Percentiles rank a stretch among this genome's conserved stretches.
Evolutionary conservation across 2,329 filamentous ascomycete species (phyloP).

Genomic region (Pseudopyrenochaeta lycopersici): DNA sequence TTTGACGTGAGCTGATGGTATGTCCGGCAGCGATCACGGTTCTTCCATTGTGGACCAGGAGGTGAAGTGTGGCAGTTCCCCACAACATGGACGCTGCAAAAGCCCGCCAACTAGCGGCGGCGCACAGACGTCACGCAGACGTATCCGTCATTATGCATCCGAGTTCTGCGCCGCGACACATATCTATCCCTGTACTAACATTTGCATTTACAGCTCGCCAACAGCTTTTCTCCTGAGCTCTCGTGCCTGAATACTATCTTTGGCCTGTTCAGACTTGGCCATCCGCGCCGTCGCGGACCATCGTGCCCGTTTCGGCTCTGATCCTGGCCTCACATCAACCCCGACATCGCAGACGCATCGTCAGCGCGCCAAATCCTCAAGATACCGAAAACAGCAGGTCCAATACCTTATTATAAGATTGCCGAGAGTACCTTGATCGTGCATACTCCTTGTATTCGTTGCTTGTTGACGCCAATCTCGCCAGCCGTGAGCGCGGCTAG

Average conservation of each 20-base stretch:
- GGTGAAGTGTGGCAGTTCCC: slow-evolving; percentile 5
- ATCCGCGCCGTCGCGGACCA: slow-evolving; percentile 1
- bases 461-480: slow-evolving; percentile 15
- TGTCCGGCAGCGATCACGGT: not conserved
- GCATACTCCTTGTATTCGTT: slow-evolving; percentile 24
- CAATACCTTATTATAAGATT: slow-evolving; percentile 13
- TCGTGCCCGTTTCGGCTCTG: not conserved
- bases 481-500: slow-evolving; percentile 21
- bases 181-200: not conserved
- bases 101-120: not conserved
- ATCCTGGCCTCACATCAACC: slow-evolving; percentile 6
- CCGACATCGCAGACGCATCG: slow-evolving; percentile 27
- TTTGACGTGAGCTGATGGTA: not conserved
- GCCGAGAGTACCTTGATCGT: slow-evolving; percentile 23
- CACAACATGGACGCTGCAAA: slow-evolving; percentile 5
- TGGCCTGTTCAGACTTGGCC: not conserved
- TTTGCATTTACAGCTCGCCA: not conserved
- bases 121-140: slow-evolving; percentile 7
- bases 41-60: not conserved
- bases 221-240: not conserved
- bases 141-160: slow-evolving; percentile 4
- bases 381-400: slow-evolving; percentile 22
- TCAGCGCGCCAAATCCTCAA: not conserved
- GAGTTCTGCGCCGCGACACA: not conserved
- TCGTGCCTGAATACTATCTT: slow-evolving; percentile 11